These are phyloP conservation scores for Deakozyma indianensis DNA, from an alignment of 805 yeast species.

Conservation along the genomic window DNA sequence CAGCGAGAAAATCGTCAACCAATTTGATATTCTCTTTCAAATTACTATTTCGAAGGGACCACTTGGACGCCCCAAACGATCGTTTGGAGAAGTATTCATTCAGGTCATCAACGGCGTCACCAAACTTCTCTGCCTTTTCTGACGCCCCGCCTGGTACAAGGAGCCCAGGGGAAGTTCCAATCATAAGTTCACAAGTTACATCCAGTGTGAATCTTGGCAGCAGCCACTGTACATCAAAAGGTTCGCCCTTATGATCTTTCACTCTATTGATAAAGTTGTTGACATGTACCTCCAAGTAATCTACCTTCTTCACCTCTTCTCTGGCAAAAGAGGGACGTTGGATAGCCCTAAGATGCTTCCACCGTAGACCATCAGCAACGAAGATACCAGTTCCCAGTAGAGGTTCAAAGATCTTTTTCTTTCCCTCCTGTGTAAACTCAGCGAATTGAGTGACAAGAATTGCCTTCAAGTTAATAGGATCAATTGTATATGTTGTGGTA, in stretches of 20 bases:
- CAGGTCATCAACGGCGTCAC: conserved; percentile 12
- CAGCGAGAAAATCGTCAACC: conserved; percentile 23
- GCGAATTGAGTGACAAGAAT: conserved; percentile 17
- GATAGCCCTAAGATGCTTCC: conserved; percentile 25
- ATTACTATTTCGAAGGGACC: conserved; percentile 11
- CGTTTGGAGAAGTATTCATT: conserved; percentile 11
- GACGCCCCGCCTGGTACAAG: conserved; percentile 12
- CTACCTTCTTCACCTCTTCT: conserved; percentile 19
- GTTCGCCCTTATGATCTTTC: conserved; percentile 3
- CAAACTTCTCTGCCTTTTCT: conserved; percentile 11
- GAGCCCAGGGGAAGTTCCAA: conserved; percentile 15
- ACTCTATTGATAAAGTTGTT: conserved; percentile 9
- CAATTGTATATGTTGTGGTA: conserved; percentile 7
- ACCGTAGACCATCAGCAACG: conserved; percentile 21
- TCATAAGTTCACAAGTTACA: conserved; percentile 17
- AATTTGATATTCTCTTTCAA: conserved; percentile 20
- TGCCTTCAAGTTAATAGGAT: conserved; percentile 19
- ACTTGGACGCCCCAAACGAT: conserved; percentile 11
- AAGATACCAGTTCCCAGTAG: conserved; percentile 24
- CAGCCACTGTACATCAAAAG: conserved; percentile 9
- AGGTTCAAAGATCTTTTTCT: conserved; percentile 15
- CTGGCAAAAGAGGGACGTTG: conserved; percentile 23
- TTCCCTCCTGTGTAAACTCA: conserved; percentile 18
- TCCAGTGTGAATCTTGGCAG: conserved; percentile 16
- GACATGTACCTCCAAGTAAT: conserved; percentile 16